Percentiles rank a stretch among this genome's conserved stretches.
Conservation (phyloP, 495 filamentous ascomycete species). For the Podospora tetraspora region DNA sequence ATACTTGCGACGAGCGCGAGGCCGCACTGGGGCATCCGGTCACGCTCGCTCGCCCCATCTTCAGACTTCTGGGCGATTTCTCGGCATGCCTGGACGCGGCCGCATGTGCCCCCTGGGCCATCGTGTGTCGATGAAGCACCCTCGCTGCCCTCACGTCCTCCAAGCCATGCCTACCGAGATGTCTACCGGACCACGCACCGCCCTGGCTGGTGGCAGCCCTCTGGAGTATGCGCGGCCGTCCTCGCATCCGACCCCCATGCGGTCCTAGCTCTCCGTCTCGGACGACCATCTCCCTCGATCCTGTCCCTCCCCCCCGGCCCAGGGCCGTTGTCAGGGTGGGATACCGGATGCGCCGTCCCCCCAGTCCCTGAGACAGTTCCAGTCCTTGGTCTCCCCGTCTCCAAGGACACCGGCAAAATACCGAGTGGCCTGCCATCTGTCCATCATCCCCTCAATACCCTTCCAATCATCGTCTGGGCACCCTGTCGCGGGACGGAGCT, state of each 20-base stretch:
- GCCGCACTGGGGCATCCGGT: neutral
- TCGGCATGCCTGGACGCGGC: neutral
- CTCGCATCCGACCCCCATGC: conserved; percentile 13
- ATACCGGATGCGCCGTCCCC: conserved; percentile 9
- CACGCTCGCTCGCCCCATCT: neutral
- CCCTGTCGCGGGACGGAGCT: conserved; percentile 22
- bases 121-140: conserved; percentile 21
- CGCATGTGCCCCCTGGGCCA: conserved; percentile 8
- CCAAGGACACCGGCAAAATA: conserved; percentile 20
- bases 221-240: neutral
- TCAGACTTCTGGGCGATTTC: neutral
- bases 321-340: conserved; percentile 9
- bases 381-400: conserved; percentile 21
- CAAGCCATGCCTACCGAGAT: conserved; percentile 5
- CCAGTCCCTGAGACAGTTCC: conserved; percentile 19
- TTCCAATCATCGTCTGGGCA: conserved; percentile 13
- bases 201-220: neutral
- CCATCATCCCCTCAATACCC: conserved; percentile 2
- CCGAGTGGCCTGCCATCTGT: conserved; percentile 15
- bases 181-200: conserved; percentile 9
- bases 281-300: neutral
- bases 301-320: conserved; percentile 3
- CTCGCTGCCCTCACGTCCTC: neutral
- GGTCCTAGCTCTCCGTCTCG: conserved; percentile 1
- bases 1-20: conserved; percentile 5